These are phyloP conservation scores for Aspergillus sp. DNA, from an alignment of 2,329 filamentous ascomycete species.

Conservation along the genomic window DNA sequence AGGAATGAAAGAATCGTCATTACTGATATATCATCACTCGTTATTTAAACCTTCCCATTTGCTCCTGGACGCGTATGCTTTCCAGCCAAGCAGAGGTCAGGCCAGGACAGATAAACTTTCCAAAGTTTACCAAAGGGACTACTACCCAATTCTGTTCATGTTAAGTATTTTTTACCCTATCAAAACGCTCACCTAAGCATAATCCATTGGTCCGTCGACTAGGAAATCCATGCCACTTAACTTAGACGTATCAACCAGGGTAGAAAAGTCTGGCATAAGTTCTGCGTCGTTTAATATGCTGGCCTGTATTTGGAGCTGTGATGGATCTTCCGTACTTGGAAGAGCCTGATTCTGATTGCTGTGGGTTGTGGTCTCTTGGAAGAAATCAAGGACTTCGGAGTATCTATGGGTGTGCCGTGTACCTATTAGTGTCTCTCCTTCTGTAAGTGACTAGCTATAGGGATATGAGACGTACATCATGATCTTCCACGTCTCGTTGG, in stretches of 20 bases:
- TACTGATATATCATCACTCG: background rate
- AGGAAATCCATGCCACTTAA: background rate
- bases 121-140: no score
- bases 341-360: background rate
- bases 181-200: background rate
- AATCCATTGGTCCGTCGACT: background rate
- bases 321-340: background rate
- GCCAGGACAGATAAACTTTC: background rate
- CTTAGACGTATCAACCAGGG: background rate
- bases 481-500: constrained; percentile 99
- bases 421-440: background rate
- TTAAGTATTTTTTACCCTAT: background rate
- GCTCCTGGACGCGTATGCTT: background rate
- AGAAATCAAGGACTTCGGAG: constrained; percentile 97
- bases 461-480: constrained; percentile 77
- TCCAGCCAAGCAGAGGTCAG: background rate
- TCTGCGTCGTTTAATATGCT: background rate
- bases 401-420: constrained; percentile 63
- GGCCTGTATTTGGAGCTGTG: background rate
- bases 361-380: constrained; percentile 65
- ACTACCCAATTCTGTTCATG: background rate
- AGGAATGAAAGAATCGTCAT: no score
- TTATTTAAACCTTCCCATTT: background rate
- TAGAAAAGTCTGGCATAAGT: background rate
- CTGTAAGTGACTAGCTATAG: background rate